Evolutionary conservation across 106 monocot genomes (phyloP).

Genomic region (Dendrobium nobile): DNA sequence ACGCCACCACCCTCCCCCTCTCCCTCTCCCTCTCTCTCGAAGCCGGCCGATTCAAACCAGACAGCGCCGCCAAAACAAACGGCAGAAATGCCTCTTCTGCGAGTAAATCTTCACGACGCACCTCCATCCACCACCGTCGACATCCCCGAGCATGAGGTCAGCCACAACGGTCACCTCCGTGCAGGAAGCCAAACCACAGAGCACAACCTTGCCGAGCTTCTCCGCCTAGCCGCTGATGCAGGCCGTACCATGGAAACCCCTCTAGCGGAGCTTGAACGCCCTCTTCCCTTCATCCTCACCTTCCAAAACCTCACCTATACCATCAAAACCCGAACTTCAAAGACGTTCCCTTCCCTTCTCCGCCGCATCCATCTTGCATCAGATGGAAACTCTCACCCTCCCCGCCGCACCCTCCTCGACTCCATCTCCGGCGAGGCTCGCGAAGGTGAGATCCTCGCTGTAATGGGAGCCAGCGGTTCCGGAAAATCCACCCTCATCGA

Average conservation of each 20-base stretch:
- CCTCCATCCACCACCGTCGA: neutral
- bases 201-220: neutral
- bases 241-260: slow-evolving; percentile 30
- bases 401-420: slow-evolving; percentile 30
- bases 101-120: neutral
- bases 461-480: slow-evolving; percentile 74
- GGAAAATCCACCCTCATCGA: slow-evolving; percentile 84
- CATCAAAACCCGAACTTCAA: slow-evolving; percentile 20
- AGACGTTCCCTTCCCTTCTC: slow-evolving; percentile 3
- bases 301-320: slow-evolving; percentile 71
- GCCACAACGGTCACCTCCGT: neutral
- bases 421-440: slow-evolving; percentile 58
- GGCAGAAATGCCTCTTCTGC: neutral
- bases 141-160: neutral
- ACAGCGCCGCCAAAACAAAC: neutral
- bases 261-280: slow-evolving; percentile 23
- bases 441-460: slow-evolving; percentile 77
- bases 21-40: no score
- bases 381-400: neutral
- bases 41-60: no score
- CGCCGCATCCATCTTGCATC: neutral
- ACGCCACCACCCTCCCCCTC: no score
- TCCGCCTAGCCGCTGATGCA: slow-evolving; percentile 22
- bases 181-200: no score
- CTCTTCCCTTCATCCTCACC: slow-evolving; percentile 35